Base-by-base conservation (phyloP, 2,329 filamentous ascomycete species). In the Diaporthe sp. region DNA sequence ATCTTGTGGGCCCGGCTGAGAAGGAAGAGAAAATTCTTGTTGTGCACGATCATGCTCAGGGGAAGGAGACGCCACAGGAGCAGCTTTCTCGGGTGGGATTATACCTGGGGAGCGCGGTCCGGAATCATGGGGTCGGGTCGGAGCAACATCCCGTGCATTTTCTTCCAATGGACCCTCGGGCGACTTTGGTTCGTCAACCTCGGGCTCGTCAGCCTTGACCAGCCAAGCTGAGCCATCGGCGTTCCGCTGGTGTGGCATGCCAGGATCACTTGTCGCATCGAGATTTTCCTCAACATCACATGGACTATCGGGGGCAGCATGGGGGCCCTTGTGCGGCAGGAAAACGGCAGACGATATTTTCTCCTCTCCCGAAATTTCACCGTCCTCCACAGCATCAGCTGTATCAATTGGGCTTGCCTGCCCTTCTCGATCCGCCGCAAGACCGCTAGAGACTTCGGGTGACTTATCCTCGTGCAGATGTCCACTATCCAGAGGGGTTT, bases 301-400 rank as follows among this genome's bases (percentile, higher is more conserved):
- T 55, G 64, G 72, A 55, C 38, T 50, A 75, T 83, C 80, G 33
- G 80, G 76, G 71, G 83, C 78, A 76, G 83, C 82, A 68, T 87
- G 86, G 54, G 87, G 83, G 58, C 88, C 88, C 79, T 94, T 92
- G 85, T 96, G 94, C 55, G 94, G 94, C 64, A 95, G 88, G 81
- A 97, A 97, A 54, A 95, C 88, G 33, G 94, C 94, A 42, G 94
- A 96, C n/a, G 93, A 95, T 76, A 97, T 95, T 82, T 96, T 94
- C 82, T 97, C 94, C 81, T 94, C 92, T 74, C 94, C 93, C 19
- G 93, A 95, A 74, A 91, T 89, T 54, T 91, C 89, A 25, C 85
- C 86, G 60, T 90, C 87, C 76, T 88, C 86, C 66, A 82, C 81
- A 61, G 81, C 82, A 50, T 84, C 85, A 67, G 74, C 74, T 42